Evolutionary conservation across 768 basidiomycete species (phyloP), one percentile per base, ranked within the genome.

Genomic region (Tremella mesenterica): DNA sequence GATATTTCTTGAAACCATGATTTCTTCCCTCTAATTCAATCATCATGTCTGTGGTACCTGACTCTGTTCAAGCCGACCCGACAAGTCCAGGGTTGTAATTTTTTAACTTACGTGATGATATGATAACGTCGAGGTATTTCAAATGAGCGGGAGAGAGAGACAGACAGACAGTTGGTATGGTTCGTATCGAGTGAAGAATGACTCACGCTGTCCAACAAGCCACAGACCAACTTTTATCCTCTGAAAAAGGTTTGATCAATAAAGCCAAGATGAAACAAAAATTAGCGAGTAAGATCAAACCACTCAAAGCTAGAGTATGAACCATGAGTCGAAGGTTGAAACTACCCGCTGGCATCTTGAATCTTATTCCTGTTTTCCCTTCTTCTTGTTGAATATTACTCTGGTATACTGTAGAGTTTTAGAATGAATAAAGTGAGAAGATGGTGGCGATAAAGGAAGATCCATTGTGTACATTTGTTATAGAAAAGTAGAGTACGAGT

Each of bases 131-230:
- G 20, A 6, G 10, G 20, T 34, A 4, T 34, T 18, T 26, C 31
- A 14, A 49, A 28, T 4, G 27, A 33, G 16, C 12, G 8, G 4
- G 6, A 9, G n/a, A 18, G 13, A 31, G 8, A 20, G 14, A 33
- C 21, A 49, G 16, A n/a, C 7, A 27, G 10, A 21, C 27, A 26
- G 49, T 10, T n/a, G 41, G 26, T 4, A 45, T 27, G 34, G 28
- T 6, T n/a, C n/a, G n/a, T n/a, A n/a, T n/a, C n/a, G n/a, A 36
- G 25, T 7, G 26, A 34, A 33, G 28, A 14, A 29, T 28, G 23
- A 56, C 64, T 52, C 45, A 67, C 65, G 61, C 65, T 6, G 59
- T 63, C 59, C 57, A 59, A 33, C 65, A 61, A 27, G 59, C 59
- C 14, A 64, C 5, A 7, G 31, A 13, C 65, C 65, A 67, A 28